Evolutionary conservation across 208 protist genomes (phyloP), one percentile per base, ranked within the genome.

Genomic region (Trypanosomatidae sp.): DNA sequence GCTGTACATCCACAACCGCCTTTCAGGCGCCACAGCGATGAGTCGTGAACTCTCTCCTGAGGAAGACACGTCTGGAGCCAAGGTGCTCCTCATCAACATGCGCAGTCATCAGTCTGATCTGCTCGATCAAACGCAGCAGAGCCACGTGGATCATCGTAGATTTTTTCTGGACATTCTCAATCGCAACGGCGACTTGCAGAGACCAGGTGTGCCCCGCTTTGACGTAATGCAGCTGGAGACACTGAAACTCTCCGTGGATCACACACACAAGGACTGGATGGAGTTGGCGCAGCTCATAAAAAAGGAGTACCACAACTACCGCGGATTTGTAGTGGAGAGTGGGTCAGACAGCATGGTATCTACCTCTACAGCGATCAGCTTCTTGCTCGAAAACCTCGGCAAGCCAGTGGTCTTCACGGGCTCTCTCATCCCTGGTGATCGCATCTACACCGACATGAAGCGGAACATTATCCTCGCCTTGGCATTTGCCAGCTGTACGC

Each of bases 371-470:
- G 98, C 97, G 30, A 80, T 99, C 30, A 97, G 95, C 67, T 99
- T 99, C 80, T 94, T 99, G 74, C 87, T 99, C 0, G 92, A 99
- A 67, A 99, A 99, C 82, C 81, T 99, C 2, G 91, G 86, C 44
- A 99, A 99, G 83, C 86, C 98, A 2, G 92, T 99, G 47, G 84
- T 99, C 60, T 89, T 99, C 55, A 99, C 98, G 30, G 98, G 98
- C 30, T 95, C 95, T 12, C 84, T 98, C 62, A 93, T 98, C 69
- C 93, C 97, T 7, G 79, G 96, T 46, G 82, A 84, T 36, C 85
- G 95, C 28, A 77, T 92, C 1, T 97, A 95, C 73, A 98, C 85
- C 12, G 98, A 99, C 73, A 87, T 93, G 47, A 82, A 88, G 75
- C 89, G 88, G 28, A 98, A 98, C 73, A 84, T 96, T 3, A 87